Evolutionary conservation across 1,139 yeast species (phyloP).

Genomic region (Hemisphaericaspora lyxosophila): DNA sequence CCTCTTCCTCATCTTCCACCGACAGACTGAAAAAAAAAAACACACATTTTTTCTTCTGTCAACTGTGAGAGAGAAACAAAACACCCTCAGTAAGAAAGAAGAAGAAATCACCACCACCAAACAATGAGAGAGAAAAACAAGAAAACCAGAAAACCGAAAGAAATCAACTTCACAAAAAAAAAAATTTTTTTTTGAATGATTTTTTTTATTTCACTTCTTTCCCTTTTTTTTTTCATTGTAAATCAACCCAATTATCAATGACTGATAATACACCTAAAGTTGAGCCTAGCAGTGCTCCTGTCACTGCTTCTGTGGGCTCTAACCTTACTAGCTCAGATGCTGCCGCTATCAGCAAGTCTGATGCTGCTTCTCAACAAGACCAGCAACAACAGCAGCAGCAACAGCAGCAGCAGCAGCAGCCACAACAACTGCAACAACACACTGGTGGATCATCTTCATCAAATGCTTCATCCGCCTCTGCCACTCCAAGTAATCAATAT

Average conservation of each 20-base stretch:
- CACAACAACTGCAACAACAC: constrained; percentile 3
- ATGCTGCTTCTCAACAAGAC: not conserved
- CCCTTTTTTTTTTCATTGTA: not conserved
- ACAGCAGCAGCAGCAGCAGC: no score
- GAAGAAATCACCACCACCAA: no score
- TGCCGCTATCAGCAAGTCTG: not conserved
- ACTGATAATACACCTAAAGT: constrained; percentile 7
- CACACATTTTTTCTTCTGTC: no score
- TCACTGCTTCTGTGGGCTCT: constrained; percentile 1
- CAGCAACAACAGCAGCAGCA: no score
- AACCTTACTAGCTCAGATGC: not conserved
- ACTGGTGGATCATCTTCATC: constrained; percentile 2
- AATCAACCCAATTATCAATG: constrained; percentile 3
- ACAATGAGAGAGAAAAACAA: no score
- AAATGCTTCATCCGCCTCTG: constrained; percentile 4
- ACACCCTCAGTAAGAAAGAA: no score
- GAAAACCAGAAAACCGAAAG: not conserved
- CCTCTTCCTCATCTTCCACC: no score
- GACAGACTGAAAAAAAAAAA: no score
- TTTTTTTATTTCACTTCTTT: not conserved
- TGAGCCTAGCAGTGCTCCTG: constrained; percentile 1
- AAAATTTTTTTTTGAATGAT: constrained; percentile 1
- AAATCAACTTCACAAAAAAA: not conserved
- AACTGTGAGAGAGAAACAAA: no score
- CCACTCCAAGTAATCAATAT: constrained; percentile 5